Evolutionary conservation across 2,329 filamentous ascomycete genomes (phyloP).

Genomic region (Talaromyces sp.): DNA sequence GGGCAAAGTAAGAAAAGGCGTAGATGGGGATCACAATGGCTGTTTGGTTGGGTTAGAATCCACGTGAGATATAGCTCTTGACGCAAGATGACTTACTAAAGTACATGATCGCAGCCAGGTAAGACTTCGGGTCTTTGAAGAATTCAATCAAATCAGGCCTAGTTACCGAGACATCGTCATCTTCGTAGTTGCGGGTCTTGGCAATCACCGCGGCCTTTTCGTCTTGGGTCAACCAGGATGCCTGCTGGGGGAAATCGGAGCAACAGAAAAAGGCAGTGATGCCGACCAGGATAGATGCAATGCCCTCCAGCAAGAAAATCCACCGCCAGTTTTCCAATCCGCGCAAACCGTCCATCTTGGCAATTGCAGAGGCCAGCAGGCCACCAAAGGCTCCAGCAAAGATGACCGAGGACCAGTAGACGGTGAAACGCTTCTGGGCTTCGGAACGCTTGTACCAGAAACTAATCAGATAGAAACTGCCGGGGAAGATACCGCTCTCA

Average conservation of each 20-base stretch:
- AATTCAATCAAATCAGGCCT: slow-evolving; percentile 1
- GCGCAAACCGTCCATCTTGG: slow-evolving; percentile 21
- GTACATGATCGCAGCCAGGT: slow-evolving; percentile 9
- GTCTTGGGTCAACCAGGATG: slow-evolving; percentile 17
- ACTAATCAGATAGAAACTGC: slow-evolving; percentile 30
- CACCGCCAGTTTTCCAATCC: slow-evolving; percentile 24
- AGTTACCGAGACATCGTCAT: not conserved
- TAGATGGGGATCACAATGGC: slow-evolving; percentile 19
- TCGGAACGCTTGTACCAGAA: slow-evolving; percentile 31
- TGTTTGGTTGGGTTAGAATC: not conserved
- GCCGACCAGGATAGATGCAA: slow-evolving; percentile 19
- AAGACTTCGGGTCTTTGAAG: slow-evolving; percentile 6
- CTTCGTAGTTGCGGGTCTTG: slow-evolving; percentile 12
- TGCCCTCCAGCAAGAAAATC: slow-evolving; percentile 27
- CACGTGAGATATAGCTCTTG: not conserved
- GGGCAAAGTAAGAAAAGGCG: slow-evolving; percentile 20
- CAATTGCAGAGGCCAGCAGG: slow-evolving; percentile 21
- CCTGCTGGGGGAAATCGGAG: slow-evolving; percentile 19
- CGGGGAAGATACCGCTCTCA: slow-evolving; percentile 31
- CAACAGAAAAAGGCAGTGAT: slow-evolving; percentile 17
- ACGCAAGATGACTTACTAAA: slow-evolving; percentile 4
- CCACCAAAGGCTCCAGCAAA: slow-evolving; percentile 23
- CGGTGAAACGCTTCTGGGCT: slow-evolving; percentile 18
- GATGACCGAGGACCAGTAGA: slow-evolving; percentile 20
- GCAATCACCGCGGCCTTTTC: slow-evolving; percentile 16